These are phyloP conservation scores for Phytophthora colocasiae DNA, from an alignment of 352 stramenopile genomes.

Conservation along the genomic window DNA sequence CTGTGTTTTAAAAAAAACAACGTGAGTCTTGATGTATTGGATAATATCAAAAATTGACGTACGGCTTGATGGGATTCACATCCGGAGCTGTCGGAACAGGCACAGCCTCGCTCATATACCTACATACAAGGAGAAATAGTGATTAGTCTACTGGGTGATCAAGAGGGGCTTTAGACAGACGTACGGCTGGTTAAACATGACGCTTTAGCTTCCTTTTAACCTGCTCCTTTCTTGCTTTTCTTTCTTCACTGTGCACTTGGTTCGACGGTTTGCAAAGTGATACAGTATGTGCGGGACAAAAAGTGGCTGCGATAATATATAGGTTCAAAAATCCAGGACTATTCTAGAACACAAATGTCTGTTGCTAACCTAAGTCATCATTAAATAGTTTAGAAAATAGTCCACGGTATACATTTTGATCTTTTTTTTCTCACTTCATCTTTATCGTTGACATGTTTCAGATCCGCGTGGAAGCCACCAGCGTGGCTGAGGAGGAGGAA, in stretches of 20 bases:
- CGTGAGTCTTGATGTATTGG: background rate
- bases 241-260: constrained; percentile 1
- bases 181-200: constrained; percentile 47
- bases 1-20: constrained; percentile 26
- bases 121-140: constrained; percentile 17
- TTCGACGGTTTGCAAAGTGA: constrained; percentile 24
- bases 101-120: constrained; percentile 42
- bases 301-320: background rate
- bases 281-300: constrained; percentile 26
- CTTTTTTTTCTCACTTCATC: constrained; percentile 6
- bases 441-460: constrained; percentile 73
- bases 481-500: constrained; percentile 52
- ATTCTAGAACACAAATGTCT: constrained; percentile 21
- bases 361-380: background rate
- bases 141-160: constrained; percentile 3
- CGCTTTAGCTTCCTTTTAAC: constrained; percentile 1
- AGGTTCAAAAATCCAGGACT: constrained; percentile 25
- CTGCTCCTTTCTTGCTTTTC: background rate
- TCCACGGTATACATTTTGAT: background rate
- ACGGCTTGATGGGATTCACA: constrained; percentile 78
- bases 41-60: constrained; percentile 5
- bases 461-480: constrained; percentile 78
- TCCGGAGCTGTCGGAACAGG: constrained; percentile 47
- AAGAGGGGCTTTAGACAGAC: background rate
- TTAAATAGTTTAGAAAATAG: no score